Conservation (phyloP, 2,329 filamentous ascomycete species). For the Alternaria sp. region DNA sequence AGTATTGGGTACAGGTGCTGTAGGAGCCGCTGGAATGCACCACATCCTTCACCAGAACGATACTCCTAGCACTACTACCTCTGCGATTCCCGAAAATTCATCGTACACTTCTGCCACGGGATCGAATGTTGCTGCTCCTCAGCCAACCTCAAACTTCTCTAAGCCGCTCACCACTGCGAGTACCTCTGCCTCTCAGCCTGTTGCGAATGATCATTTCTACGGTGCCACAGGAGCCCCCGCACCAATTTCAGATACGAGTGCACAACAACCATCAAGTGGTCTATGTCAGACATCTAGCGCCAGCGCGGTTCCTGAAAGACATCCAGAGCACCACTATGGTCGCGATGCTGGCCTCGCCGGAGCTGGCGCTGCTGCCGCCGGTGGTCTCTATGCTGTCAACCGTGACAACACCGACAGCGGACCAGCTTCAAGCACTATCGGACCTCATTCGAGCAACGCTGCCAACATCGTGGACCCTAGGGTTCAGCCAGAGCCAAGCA, state of each 20-base stretch:
- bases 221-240: conserved; percentile 17
- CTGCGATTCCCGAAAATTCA: not conserved
- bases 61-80: conserved; percentile 5
- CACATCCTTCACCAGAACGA: not conserved
- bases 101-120: not conserved
- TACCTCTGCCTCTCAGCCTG: not conserved
- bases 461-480: conserved; percentile 46
- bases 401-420: conserved; percentile 27
- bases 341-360: conserved; percentile 28
- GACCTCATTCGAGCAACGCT: conserved; percentile 41
- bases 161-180: conserved; percentile 3
- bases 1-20: not conserved
- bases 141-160: conserved; percentile 4
- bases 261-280: not conserved
- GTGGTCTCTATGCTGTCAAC: conserved; percentile 22
- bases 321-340: conserved; percentile 33
- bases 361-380: conserved; percentile 23
- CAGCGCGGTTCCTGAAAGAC: not conserved
- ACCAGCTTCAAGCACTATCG: conserved; percentile 30
- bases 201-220: conserved; percentile 9
- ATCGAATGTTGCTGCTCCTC: not conserved
- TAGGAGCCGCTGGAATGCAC: not conserved
- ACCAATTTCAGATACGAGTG: conserved; percentile 1
- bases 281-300: not conserved
- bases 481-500: conserved; percentile 27